Percentiles rank a stretch among this genome's conserved stretches.
Evolutionary conservation across 2,329 filamentous ascomycete species (phyloP).

Genomic region (Claviceps paspali): DNA sequence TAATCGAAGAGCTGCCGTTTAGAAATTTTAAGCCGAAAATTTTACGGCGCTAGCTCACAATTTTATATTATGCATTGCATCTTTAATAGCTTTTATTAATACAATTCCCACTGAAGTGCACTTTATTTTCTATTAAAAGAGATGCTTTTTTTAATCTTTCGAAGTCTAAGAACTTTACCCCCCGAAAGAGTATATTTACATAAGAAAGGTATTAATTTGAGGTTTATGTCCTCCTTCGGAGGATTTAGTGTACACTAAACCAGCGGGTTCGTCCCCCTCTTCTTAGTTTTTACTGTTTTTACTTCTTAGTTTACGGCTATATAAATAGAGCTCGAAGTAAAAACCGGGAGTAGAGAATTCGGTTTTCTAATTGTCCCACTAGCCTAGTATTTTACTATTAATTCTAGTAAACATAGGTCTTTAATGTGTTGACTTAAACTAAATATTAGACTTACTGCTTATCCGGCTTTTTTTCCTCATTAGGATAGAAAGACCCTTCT

Average conservation of each 20-base stretch:
- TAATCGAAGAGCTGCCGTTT: too few species aligned
- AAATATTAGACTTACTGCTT: background rate
- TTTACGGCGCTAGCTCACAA: background rate
- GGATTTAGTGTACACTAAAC: background rate
- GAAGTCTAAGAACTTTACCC: background rate
- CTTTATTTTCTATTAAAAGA: background rate
- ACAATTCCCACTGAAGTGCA: conserved; percentile 1
- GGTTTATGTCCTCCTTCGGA: background rate
- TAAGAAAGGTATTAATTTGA: background rate
- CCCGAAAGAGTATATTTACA: background rate
- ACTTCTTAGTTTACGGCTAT: too few species aligned
- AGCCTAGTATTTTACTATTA: background rate
- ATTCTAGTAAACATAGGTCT: background rate
- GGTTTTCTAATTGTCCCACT: background rate
- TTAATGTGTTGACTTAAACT: background rate
- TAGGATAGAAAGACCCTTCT: background rate
- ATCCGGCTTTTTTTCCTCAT: background rate
- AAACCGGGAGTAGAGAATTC: too few species aligned
- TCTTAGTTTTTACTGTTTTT: too few species aligned
- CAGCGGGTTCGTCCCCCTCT: too few species aligned
- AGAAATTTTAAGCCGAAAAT: background rate
- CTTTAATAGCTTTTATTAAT: conserved; percentile 1
- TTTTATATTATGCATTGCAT: background rate
- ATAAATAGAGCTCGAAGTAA: too few species aligned
- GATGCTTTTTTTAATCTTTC: background rate